Evolutionary conservation across 2,329 filamentous ascomycete species (phyloP).

Genomic region (Ceratocystis ficicola): DNA sequence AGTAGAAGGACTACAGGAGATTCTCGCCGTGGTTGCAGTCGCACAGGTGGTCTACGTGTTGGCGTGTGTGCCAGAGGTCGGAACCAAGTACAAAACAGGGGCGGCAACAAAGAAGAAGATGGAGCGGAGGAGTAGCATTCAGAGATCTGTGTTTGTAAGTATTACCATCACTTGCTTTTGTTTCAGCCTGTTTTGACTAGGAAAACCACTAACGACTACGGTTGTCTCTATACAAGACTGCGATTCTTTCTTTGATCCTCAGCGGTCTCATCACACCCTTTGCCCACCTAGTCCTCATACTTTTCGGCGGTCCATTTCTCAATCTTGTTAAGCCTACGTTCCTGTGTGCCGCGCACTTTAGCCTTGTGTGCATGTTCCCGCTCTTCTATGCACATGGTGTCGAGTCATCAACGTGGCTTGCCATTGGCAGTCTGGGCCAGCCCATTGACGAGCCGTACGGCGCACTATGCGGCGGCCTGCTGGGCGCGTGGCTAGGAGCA

Average conservation of each 20-base stretch:
- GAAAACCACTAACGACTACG: neutral
- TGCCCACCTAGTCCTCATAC: conserved; percentile 54
- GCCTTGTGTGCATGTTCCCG: conserved; percentile 64
- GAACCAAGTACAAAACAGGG: conserved; percentile 31
- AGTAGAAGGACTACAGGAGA: conserved; percentile 46
- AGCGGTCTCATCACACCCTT: conserved; percentile 57
- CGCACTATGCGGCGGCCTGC: conserved; percentile 59
- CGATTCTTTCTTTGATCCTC: conserved; percentile 39
- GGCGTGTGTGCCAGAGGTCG: conserved; percentile 50
- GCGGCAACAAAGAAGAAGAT: conserved; percentile 38
- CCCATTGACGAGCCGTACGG: conserved; percentile 80
- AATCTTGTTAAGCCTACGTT: conserved; percentile 68
- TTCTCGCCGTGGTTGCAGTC: conserved; percentile 49
- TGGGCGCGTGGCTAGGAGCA: conserved; percentile 87
- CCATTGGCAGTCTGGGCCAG: conserved; percentile 51
- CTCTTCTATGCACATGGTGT: conserved; percentile 79
- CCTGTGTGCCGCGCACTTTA: conserved; percentile 69
- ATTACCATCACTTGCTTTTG: neutral
- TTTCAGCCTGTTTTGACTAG: neutral
- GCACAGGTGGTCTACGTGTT: conserved; percentile 54
- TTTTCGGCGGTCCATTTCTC: conserved; percentile 84
- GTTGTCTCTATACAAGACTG: conserved; percentile 3
- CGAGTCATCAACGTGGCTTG: conserved; percentile 57
- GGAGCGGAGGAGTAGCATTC: conserved; percentile 43
- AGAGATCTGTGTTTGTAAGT: conserved; percentile 39